These are phyloP conservation scores for Aspergillus transmontanensis DNA, from an alignment of 2,329 filamentous ascomycete genomes.

Conservation along the genomic window DNA sequence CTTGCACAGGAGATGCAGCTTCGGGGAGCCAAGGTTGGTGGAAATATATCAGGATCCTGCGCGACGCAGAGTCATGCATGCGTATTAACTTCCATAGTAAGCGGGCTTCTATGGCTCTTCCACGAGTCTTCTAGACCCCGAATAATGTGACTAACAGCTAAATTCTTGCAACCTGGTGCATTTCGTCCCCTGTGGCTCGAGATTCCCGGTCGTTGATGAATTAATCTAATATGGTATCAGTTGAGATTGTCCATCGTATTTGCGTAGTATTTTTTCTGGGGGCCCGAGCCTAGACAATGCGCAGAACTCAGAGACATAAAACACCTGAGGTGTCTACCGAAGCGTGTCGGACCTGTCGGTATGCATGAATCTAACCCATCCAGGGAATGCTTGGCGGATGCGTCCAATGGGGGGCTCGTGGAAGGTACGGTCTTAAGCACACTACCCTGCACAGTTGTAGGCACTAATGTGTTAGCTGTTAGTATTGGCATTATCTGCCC, in stretches of 20 bases:
- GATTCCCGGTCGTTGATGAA: background rate
- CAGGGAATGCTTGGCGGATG: background rate
- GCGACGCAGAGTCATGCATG: background rate
- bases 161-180: background rate
- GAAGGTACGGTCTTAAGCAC: background rate
- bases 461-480: background rate
- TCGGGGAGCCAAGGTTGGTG: background rate
- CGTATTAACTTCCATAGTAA: background rate
- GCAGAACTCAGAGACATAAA: background rate
- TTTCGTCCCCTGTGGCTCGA: background rate
- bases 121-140: background rate
- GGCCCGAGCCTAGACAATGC: background rate
- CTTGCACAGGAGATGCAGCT: background rate
- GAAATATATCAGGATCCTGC: background rate
- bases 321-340: background rate
- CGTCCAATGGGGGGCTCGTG: background rate
- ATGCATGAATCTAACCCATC: background rate
- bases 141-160: background rate
- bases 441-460: background rate
- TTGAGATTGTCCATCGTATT: background rate
- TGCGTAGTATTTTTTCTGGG: background rate
- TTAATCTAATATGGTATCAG: background rate
- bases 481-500: background rate
- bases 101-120: constrained; percentile 4
- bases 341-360: background rate